Base-by-base conservation (phyloP, 306 rosid genomes). In the Benincasa hispida region DNA sequence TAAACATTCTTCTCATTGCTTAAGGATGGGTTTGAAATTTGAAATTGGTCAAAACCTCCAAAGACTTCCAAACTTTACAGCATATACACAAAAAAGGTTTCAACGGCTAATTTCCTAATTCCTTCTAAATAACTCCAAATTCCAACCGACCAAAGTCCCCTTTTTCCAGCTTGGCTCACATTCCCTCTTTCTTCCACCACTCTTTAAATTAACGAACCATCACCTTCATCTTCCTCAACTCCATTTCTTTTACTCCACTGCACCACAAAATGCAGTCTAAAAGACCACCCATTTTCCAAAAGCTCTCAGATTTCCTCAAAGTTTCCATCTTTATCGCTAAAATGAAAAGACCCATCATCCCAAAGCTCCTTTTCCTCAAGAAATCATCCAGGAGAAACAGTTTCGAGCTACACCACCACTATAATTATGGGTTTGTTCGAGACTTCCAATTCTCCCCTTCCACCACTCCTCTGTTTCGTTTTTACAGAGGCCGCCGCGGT, bases 31-130 rank as follows among this genome's bases (percentile, higher is more conserved):
- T 59, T 62, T 17, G 70, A 62, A 62, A 62, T 62, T 62, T 62
- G 5, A 62, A 62, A 62, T 7, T 17, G 24, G 72, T 18, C 22
- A 60, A 60, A 60, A 5, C 25, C 47, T 19, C 65, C 58, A 54
- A 62, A 14, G 4, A 24, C 3, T 62, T 30, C 6, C 27, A 63
- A 63, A 3, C 47, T 63, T 63, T 63, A 63, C 25, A 63, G 45
- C 11, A 60, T 30, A 6, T 12, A 2, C 50, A 11, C 15, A 45
- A 45, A 45, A 18, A 24, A n/a, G 11, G 73, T 61, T 61, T 17
- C 80, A 89, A 89, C 92, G 91, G 92, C 92, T 90, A 90, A 83
- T 73, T 56, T 73, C 84, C 25, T 51, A 50, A 39, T 75, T 81
- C 79, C 59, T 54, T 66, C 65, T 54, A 51, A 62, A 42, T 58